phyloP scores from a whole-genome alignment of 192 early-diverging fungal genomes.

The Coemansia sp. region DNA sequence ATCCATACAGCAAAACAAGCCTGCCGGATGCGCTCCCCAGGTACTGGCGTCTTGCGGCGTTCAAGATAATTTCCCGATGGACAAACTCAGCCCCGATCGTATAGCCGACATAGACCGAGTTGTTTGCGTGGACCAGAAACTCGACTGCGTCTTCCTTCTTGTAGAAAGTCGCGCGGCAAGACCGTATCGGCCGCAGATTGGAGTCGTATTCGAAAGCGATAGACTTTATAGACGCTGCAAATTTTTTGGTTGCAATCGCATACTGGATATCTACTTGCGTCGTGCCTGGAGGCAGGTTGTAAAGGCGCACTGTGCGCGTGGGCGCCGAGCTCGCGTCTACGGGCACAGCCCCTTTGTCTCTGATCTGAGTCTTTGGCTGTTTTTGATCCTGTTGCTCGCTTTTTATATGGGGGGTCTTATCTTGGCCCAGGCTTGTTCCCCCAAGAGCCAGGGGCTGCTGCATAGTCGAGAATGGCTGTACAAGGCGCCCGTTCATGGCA shows the following conservation, averaged over 20 bases:
- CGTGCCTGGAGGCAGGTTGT: constrained; percentile 30
- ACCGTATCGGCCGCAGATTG: constrained; percentile 27
- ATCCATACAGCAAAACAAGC: constrained; percentile 43
- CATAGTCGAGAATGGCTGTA: neutral
- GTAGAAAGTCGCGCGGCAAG: constrained; percentile 30
- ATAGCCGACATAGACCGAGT: constrained; percentile 16
- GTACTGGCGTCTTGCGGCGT: constrained; percentile 23
- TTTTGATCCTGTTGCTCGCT: too few species aligned
- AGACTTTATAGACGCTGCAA: constrained; percentile 15
- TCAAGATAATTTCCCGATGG: constrained; percentile 13
- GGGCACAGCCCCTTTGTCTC: neutral
- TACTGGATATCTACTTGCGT: constrained; percentile 23
- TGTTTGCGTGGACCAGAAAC: constrained; percentile 20
- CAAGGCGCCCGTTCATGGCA: neutral
- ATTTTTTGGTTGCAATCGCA: constrained; percentile 1
- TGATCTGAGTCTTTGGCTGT: neutral
- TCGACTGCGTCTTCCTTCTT: constrained; percentile 17
- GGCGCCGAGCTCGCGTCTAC: constrained; percentile 26
- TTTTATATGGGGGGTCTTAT: neutral
- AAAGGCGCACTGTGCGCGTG: constrained; percentile 27
- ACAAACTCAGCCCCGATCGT: constrained; percentile 31
- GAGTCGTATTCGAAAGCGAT: constrained; percentile 37
- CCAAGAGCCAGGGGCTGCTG: neutral
- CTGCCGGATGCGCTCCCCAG: constrained; percentile 25
- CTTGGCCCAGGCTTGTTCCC: neutral